A percentile compares a stretch with the other conserved stretches of the same genome.
Evolutionary conservation across 495 filamentous ascomycete genomes (phyloP).

Genomic region (Neurospora africana): DNA sequence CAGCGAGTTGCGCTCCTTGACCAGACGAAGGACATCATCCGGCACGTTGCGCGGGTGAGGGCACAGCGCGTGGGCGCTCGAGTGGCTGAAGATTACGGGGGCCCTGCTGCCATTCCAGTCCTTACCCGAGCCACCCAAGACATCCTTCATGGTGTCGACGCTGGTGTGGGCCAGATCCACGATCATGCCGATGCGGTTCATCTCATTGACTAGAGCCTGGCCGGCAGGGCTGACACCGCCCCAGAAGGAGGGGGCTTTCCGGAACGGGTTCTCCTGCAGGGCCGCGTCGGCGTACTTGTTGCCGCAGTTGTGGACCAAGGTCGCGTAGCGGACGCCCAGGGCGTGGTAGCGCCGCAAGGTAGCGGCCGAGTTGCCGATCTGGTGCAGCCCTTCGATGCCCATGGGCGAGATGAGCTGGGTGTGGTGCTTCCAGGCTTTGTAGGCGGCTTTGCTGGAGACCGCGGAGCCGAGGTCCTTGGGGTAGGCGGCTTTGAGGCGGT

Average conservation of each 20-base stretch:
- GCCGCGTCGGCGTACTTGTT: conserved; percentile 86
- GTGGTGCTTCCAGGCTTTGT: conserved; percentile 44
- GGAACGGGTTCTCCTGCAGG: conserved; percentile 36
- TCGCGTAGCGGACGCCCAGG: conserved; percentile 83
- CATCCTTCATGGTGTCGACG: conserved; percentile 60
- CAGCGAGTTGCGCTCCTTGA: conserved; percentile 49
- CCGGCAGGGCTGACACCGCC: conserved; percentile 61
- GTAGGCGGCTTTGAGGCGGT: conserved; percentile 56
- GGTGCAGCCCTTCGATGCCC: conserved; percentile 87
- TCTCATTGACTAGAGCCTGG: conserved; percentile 55
- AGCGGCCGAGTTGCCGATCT: conserved; percentile 78
- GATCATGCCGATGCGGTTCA: conserved; percentile 74
- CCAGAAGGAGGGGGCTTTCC: conserved; percentile 41
- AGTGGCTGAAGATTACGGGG: conserved; percentile 67
- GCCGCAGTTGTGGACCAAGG: conserved; percentile 88
- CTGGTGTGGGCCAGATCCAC: conserved; percentile 62
- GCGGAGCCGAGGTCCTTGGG: conserved; percentile 55
- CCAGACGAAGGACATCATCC: conserved; percentile 55
- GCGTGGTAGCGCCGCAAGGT: conserved; percentile 64
- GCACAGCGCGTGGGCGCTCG: conserved; percentile 53
- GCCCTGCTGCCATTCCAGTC: conserved; percentile 45
- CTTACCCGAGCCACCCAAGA: conserved; percentile 37
- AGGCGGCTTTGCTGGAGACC: conserved; percentile 46
- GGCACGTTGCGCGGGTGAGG: conserved; percentile 64
- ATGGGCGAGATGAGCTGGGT: conserved; percentile 55